phyloP scores from a whole-genome alignment of 306 rosid species.

The Cercis canadensis region DNA sequence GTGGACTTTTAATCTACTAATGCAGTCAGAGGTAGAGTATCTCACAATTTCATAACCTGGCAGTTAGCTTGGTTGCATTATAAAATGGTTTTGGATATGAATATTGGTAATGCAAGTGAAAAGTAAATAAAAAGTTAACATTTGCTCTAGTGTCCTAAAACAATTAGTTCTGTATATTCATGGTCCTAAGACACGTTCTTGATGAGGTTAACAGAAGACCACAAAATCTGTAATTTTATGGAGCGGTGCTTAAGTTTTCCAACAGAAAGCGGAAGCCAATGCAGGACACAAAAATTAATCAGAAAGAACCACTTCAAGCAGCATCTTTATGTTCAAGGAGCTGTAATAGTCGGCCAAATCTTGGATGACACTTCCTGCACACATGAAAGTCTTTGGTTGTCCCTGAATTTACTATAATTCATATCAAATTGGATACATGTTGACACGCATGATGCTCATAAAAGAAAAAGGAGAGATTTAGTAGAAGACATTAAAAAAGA shows the following conservation, averaged over 20 bases:
- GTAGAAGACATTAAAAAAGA: conserved; percentile 4
- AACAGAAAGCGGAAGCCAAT: conserved; percentile 8
- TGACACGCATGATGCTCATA: not conserved
- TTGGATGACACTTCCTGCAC: conserved; percentile 2
- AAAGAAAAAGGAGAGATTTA: conserved; percentile 9
- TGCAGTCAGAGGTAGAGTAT: conserved; percentile 22
- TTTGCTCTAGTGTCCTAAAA: too few species aligned
- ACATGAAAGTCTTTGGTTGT: not conserved
- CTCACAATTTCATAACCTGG: conserved; percentile 31
- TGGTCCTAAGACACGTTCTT: not conserved
- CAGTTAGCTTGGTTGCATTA: conserved; percentile 1
- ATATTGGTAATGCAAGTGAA: conserved; percentile 23
- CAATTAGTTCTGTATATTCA: too few species aligned
- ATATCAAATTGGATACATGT: conserved; percentile 11
- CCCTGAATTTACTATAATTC: not conserved
- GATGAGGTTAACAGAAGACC: conserved; percentile 24
- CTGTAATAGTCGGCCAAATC: conserved; percentile 7
- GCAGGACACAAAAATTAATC: conserved; percentile 3
- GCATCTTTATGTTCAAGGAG: not conserved
- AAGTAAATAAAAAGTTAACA: conserved; percentile 3
- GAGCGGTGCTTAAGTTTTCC: conserved; percentile 17
- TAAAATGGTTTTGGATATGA: conserved; percentile 16
- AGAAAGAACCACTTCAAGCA: conserved; percentile 25
- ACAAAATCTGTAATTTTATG: not conserved
- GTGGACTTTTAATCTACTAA: conserved; percentile 29